Evolutionary conservation across 139 green algal species (phyloP).

Genomic region (Chlamydomonas schloesseri): DNA sequence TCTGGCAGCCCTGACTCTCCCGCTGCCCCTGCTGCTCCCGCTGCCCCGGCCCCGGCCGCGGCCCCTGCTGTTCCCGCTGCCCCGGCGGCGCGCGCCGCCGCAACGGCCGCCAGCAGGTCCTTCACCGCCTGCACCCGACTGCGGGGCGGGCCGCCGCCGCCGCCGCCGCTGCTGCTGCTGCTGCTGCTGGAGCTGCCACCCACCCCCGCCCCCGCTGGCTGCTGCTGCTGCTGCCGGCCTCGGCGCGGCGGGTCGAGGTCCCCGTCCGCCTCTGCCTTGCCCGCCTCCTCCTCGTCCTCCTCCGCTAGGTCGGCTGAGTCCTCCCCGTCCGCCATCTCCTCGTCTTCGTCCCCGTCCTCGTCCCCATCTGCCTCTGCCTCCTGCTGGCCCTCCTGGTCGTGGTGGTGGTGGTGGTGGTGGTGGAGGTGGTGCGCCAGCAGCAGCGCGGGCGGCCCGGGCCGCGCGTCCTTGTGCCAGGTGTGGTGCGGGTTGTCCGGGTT

Average conservation of each 20-base stretch:
- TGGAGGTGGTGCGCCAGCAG: background rate
- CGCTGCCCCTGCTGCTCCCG: too few species aligned
- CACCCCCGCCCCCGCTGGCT: too few species aligned
- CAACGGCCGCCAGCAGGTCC: background rate
- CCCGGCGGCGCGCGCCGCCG: too few species aligned
- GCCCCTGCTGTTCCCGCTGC: too few species aligned
- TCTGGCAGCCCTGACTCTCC: too few species aligned
- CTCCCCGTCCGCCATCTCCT: background rate
- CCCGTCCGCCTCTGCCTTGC: background rate
- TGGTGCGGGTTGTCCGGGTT: too few species aligned
- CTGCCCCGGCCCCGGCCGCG: too few species aligned
- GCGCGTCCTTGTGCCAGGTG: too few species aligned
- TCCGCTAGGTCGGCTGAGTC: background rate
- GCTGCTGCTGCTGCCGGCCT: background rate
- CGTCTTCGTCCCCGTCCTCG: background rate
- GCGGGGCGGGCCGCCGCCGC: too few species aligned
- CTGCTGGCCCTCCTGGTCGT: background rate
- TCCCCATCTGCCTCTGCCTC: background rate
- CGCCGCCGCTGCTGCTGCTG: too few species aligned
- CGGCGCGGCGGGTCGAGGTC: background rate
- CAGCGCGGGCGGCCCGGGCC: background rate
- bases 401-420: too few species aligned
- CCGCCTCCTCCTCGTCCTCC: background rate
- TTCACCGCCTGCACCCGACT: too few species aligned
- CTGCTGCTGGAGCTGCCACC: background rate